Evolutionary conservation across 805 yeast genomes (phyloP).

Genomic region (Saccharomycopsis schoenii): DNA sequence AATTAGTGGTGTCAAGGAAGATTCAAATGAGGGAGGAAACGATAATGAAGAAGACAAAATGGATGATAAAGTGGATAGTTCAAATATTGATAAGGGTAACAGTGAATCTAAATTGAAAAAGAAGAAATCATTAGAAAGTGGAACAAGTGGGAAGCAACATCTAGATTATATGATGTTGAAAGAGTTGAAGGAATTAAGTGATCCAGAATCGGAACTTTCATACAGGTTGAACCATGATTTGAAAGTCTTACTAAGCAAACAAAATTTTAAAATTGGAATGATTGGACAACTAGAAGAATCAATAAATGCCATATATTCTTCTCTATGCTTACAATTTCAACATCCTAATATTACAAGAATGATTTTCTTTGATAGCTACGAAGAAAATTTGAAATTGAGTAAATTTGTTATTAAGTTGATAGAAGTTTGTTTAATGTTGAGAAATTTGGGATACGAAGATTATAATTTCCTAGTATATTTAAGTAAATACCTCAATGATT

Average conservation of each 20-base stretch:
- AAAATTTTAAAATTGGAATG: constrained; percentile 69
- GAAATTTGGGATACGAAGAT: constrained; percentile 73
- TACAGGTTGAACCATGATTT: constrained; percentile 60
- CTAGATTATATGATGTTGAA: constrained; percentile 78
- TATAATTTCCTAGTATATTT: constrained; percentile 80
- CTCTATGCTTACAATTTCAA: constrained; percentile 67
- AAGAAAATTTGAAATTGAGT: constrained; percentile 54
- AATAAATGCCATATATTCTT: constrained; percentile 83
- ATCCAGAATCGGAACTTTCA: constrained; percentile 64
- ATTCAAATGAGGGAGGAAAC: not conserved
- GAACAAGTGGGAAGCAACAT: constrained; percentile 41
- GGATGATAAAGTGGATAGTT: not conserved
- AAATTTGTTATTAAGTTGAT: constrained; percentile 67
- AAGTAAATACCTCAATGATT: constrained; percentile 59
- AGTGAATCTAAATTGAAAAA: not conserved
- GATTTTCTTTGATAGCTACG: constrained; percentile 67
- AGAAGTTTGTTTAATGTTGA: constrained; percentile 59
- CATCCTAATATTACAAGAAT: constrained; percentile 91
- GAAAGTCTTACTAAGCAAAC: constrained; percentile 43
- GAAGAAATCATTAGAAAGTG: not conserved
- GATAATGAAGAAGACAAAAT: not conserved
- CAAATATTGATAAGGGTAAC: not conserved
- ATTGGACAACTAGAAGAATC: constrained; percentile 91
- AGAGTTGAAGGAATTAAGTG: constrained; percentile 82
- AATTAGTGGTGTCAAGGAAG: not conserved